phyloP scores from a whole-genome alignment of 1,139 yeast genomes.

The Hyphopichia burtonii region DNA sequence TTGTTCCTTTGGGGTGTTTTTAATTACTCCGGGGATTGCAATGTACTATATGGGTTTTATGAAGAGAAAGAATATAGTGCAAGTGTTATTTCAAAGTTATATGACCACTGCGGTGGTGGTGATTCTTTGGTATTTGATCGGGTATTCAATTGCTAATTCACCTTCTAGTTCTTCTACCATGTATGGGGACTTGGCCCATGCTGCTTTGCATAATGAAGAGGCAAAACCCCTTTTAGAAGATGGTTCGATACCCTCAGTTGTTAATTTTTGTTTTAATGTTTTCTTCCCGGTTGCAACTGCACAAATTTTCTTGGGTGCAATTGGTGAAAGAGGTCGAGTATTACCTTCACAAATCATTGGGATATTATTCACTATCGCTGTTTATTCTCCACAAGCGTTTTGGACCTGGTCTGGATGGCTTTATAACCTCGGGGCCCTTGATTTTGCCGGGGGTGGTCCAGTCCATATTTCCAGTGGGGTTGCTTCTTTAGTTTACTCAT shows the following conservation, averaged over 20 bases:
- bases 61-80: constrained; percentile 36
- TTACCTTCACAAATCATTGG: constrained; percentile 42
- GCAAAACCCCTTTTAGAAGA: constrained; percentile 39
- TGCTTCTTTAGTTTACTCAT: constrained; percentile 41
- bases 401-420: constrained; percentile 99
- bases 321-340: constrained; percentile 43
- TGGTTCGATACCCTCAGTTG: constrained; percentile 38
- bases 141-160: constrained; percentile 43
- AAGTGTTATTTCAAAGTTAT: constrained; percentile 39
- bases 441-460: constrained; percentile 90
- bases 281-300: constrained; percentile 48
- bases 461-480: constrained; percentile 48
- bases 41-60: constrained; percentile 41
- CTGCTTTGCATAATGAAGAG: constrained; percentile 36
- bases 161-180: constrained; percentile 33
- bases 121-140: constrained; percentile 43
- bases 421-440: constrained; percentile 75
- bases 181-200: constrained; percentile 36
- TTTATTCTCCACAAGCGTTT: constrained; percentile 65
- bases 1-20: constrained; percentile 40
- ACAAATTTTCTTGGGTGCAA: constrained; percentile 47
- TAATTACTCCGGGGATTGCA: constrained; percentile 46
- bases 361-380: constrained; percentile 38
- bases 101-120: constrained; percentile 38
- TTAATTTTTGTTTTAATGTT: constrained; percentile 39